A percentile compares a stretch with the other conserved stretches of the same genome.
phyloP scores from a whole-genome alignment of 1,139 yeast species.

The Debaryomyces udenii region DNA sequence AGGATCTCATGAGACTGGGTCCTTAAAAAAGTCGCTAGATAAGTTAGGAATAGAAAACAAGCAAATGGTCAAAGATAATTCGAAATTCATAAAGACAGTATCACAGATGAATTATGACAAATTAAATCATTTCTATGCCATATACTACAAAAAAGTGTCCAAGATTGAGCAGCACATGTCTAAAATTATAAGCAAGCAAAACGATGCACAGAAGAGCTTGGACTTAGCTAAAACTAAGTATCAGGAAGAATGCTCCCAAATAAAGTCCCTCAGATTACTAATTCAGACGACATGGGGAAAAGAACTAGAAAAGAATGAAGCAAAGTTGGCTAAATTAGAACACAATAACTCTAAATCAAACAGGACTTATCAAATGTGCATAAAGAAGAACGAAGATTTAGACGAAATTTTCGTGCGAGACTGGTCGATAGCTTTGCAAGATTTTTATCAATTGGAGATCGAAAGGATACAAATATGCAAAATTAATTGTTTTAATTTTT shows the following conservation, averaged over 20 bases:
- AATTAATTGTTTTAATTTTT: slow-evolving; percentile 79
- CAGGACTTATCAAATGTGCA: slow-evolving; percentile 61
- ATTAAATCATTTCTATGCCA: slow-evolving; percentile 31
- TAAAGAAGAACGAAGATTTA: slow-evolving; percentile 64
- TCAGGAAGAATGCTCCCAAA: slow-evolving; percentile 59
- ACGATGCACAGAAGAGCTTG: slow-evolving; percentile 34
- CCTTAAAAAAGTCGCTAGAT: slow-evolving; percentile 62
- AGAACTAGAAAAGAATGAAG: slow-evolving; percentile 69
- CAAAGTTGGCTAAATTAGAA: slow-evolving; percentile 60
- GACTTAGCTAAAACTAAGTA: slow-evolving; percentile 55
- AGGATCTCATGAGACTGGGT: slow-evolving; percentile 64
- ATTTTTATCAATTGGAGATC: slow-evolving; percentile 74
- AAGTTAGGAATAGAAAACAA: slow-evolving; percentile 55
- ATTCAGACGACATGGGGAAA: slow-evolving; percentile 77
- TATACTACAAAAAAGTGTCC: slow-evolving; percentile 34
- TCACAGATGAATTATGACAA: slow-evolving; percentile 38
- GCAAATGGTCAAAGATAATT: slow-evolving; percentile 36
- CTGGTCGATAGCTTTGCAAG: slow-evolving; percentile 73
- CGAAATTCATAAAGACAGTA: slow-evolving; percentile 37
- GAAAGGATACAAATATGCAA: slow-evolving; percentile 78
- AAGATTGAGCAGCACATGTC: slow-evolving; percentile 42
- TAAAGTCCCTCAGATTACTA: slow-evolving; percentile 62
- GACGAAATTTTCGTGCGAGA: slow-evolving; percentile 74
- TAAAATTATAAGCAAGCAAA: slow-evolving; percentile 32
- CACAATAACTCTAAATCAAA: slow-evolving; percentile 50